Evolutionary conservation across 1,139 yeast genomes (phyloP), one percentile per base, ranked within the genome.

Genomic region (Kodamaea derodonti): DNA sequence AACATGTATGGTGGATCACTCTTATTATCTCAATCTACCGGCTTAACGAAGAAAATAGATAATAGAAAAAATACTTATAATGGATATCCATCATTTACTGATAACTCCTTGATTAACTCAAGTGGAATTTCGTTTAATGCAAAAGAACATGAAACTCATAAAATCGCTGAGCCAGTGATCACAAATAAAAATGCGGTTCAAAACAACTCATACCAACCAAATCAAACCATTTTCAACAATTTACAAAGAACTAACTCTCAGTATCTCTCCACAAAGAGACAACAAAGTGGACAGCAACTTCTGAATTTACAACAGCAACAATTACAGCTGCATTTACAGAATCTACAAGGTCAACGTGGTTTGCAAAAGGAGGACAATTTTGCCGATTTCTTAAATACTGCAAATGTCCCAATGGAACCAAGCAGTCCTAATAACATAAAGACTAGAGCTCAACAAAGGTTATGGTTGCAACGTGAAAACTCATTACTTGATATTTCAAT

Each of bases 401-500:
- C 43, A 27, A 32, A 33, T 20, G 31, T 24, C 4, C 25, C 36
- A 1, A 27, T 26, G 25, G 48, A 43, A 7, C 43, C 32, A 31
- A 13, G 34, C 18, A 20, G 36, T 18, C 42, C 47, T 25, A 46
- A 47, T 27, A 50, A 48, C 24, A 40, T 46, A 24, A 81, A 78
- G 34, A 80, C 87, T 1, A 69, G 95, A 56, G 84, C 95, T 0
- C 95, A 85, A 51, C 92, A 84, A 49, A 73, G 83, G 42, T 68
- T 85, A 33, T 84, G 95, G 95, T 61, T 85, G 25, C 95, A 84
- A 53, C 66, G 95, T 42, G 95, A 85, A 45, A 83, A 75, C 47
- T 78, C 84, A 4, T 65, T 80, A 29, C 63, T 81, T 64, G 85
- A 80, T 49, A 59, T 79, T 1, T 61, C 69, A 7, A 56, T 65